Conservation (phyloP, 208 protist genomes). For the Acanthamoeba lenticulata region DNA sequence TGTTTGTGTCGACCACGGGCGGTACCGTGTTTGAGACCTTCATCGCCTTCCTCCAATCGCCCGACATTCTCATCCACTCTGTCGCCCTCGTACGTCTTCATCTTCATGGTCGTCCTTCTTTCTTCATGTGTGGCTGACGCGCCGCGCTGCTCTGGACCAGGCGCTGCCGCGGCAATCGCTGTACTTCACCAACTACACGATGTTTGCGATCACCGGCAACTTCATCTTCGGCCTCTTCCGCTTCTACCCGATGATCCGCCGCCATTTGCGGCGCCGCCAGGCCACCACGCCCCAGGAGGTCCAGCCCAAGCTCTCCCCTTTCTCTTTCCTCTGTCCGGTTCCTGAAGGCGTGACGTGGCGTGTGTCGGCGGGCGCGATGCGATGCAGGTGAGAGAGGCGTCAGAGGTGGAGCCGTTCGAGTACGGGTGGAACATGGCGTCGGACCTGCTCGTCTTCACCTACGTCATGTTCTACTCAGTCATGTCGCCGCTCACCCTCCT, state of each 20-base stretch:
- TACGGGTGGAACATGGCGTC: constrained; percentile 14
- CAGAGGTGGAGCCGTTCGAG: not conserved
- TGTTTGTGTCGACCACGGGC: constrained; percentile 7
- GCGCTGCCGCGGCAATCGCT: constrained; percentile 8
- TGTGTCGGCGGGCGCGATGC: not conserved
- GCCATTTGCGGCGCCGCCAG: not conserved
- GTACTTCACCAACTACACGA: constrained; percentile 41
- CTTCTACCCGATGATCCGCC: not conserved
- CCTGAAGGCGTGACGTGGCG: no score
- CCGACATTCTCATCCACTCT: not conserved
- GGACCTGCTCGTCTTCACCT: constrained; percentile 44
- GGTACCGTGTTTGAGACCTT: constrained; percentile 21
- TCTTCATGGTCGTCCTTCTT: no score
- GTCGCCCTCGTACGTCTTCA: not conserved
- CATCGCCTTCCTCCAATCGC: not conserved
- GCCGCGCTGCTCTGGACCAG: not conserved
- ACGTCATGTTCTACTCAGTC: constrained; percentile 19
- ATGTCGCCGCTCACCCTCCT: constrained; percentile 11
- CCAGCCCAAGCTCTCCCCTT: not conserved
- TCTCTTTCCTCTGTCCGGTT: no score
- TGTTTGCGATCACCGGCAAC: constrained; percentile 33
- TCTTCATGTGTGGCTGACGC: not conserved
- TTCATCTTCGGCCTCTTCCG: constrained; percentile 14
- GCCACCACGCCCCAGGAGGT: constrained; percentile 28
- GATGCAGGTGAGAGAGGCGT: not conserved